Percentiles rank a stretch among this genome's conserved stretches.
Conservation (phyloP, 2,329 filamentous ascomycete genomes). For the Aureobasidium mangrovei region DNA sequence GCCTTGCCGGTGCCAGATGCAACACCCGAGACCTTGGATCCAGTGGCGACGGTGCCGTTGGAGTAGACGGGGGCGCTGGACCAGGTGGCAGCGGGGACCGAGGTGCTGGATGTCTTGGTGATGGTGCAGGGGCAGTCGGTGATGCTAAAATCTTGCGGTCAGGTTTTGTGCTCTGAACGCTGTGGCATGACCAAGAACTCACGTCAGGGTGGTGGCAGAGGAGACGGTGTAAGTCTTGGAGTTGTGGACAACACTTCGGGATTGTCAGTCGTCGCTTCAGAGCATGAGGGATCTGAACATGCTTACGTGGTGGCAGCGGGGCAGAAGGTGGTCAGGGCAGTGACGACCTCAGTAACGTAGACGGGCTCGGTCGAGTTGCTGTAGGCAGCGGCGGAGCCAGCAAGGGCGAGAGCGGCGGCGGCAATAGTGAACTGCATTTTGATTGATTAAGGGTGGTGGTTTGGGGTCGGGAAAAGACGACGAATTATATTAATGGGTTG, state of each 20-base stretch:
- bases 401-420: constrained; percentile 28
- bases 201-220: constrained; percentile 20
- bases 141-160: constrained; percentile 1
- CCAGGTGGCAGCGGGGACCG: constrained; percentile 20
- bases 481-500: constrained; percentile 10
- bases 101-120: constrained; percentile 42
- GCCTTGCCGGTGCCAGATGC: constrained; percentile 13
- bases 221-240: constrained; percentile 20
- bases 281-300: too few relatives aligned
- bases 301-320: constrained; percentile 20
- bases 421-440: constrained; percentile 43
- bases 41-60: constrained; percentile 15
- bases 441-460: constrained; percentile 19
- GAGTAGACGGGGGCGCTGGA: constrained; percentile 16
- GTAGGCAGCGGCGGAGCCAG: constrained; percentile 31
- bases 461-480: constrained; percentile 3
- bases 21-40: constrained; percentile 8
- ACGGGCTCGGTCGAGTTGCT: constrained; percentile 16
- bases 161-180: neutral
- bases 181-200: neutral
- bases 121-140: constrained; percentile 35
- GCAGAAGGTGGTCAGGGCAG: constrained; percentile 19
- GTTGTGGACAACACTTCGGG: constrained; percentile 18
- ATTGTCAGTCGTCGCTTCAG: too few relatives aligned
- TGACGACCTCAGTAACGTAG: constrained; percentile 26